Conservation (phyloP, 805 yeast species). For the Candida chauliodis region DNA sequence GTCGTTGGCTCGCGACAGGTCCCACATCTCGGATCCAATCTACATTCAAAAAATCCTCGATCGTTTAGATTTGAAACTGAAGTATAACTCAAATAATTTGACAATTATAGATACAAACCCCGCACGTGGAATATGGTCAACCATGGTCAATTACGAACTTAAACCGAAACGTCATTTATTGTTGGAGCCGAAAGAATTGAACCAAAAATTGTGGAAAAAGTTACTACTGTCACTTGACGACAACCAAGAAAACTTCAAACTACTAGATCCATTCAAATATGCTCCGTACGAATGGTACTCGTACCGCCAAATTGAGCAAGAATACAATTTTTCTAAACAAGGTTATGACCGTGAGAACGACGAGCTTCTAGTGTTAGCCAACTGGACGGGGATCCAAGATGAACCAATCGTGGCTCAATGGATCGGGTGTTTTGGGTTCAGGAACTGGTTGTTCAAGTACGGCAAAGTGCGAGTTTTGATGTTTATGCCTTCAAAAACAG, state of each 20-base stretch:
- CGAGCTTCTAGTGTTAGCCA: slow-evolving; percentile 55
- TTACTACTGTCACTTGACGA: slow-evolving; percentile 20
- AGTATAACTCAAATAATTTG: slow-evolving; percentile 32
- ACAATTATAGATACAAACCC: slow-evolving; percentile 60
- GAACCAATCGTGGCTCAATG: slow-evolving; percentile 75
- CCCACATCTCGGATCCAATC: background rate
- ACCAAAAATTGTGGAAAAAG: slow-evolving; percentile 25
- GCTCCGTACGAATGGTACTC: slow-evolving; percentile 73
- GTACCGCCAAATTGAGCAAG: slow-evolving; percentile 35
- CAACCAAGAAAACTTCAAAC: slow-evolving; percentile 27
- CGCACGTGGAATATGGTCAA: slow-evolving; percentile 58
- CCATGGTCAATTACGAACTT: slow-evolving; percentile 56
- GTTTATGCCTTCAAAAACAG: slow-evolving; percentile 58
- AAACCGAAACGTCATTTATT: slow-evolving; percentile 63
- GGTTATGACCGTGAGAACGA: slow-evolving; percentile 44
- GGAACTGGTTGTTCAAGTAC: slow-evolving; percentile 71
- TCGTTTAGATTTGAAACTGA: slow-evolving; percentile 39
- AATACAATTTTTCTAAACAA: background rate
- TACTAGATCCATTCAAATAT: slow-evolving; percentile 15
- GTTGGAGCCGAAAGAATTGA: slow-evolving; percentile 47
- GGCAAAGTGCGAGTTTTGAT: slow-evolving; percentile 72
- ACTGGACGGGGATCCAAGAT: slow-evolving; percentile 50
- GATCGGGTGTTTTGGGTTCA: slow-evolving; percentile 61
- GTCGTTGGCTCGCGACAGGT: slow-evolving; percentile 1
- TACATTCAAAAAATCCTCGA: slow-evolving; percentile 35